A percentile compares a stretch with the other conserved stretches of the same genome.
phyloP scores from a whole-genome alignment of 192 early-diverging fungal species.

The Umbelopsis isabellina region DNA sequence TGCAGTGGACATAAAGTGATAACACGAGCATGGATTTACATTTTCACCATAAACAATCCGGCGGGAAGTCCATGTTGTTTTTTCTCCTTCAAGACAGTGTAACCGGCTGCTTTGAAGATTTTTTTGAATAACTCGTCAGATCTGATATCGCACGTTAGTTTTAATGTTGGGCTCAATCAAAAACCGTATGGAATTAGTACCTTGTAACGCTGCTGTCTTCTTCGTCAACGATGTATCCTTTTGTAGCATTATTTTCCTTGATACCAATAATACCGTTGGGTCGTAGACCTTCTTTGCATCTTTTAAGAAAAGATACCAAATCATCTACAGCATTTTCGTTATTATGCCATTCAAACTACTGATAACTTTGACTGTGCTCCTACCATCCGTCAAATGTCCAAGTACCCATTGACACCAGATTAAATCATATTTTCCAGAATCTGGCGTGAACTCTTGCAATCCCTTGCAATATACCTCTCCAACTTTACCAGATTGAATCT shows the following conservation, averaged over 20 bases:
- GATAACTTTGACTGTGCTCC: neutral
- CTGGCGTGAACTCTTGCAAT: slow-evolving; percentile 80
- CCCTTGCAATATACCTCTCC: slow-evolving; percentile 74
- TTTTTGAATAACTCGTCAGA: slow-evolving; percentile 61
- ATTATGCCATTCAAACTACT: neutral
- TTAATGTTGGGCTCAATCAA: neutral
- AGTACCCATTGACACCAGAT: slow-evolving; percentile 99
- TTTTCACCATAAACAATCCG: slow-evolving; percentile 69
- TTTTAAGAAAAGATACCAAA: slow-evolving; percentile 78
- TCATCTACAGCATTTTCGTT: slow-evolving; percentile 57
- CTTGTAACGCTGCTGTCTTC: slow-evolving; percentile 85
- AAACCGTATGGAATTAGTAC: slow-evolving; percentile 15
- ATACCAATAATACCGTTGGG: slow-evolving; percentile 79
- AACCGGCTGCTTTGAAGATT: slow-evolving; percentile 64
- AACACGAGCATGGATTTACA: slow-evolving; percentile 54
- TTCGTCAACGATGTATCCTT: slow-evolving; percentile 72
- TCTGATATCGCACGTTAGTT: slow-evolving; percentile 30
- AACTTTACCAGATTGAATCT: slow-evolving; percentile 59
- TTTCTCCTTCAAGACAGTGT: slow-evolving; percentile 64
- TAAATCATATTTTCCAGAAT: slow-evolving; percentile 77
- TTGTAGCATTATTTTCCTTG: slow-evolving; percentile 85
- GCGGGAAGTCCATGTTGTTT: slow-evolving; percentile 70
- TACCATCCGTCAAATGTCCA: slow-evolving; percentile 90
- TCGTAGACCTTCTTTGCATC: slow-evolving; percentile 73
- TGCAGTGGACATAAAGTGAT: neutral